Evolutionary conservation across 1,284 basidiomycete species (phyloP).

Genomic region (Serendipita sp.): DNA sequence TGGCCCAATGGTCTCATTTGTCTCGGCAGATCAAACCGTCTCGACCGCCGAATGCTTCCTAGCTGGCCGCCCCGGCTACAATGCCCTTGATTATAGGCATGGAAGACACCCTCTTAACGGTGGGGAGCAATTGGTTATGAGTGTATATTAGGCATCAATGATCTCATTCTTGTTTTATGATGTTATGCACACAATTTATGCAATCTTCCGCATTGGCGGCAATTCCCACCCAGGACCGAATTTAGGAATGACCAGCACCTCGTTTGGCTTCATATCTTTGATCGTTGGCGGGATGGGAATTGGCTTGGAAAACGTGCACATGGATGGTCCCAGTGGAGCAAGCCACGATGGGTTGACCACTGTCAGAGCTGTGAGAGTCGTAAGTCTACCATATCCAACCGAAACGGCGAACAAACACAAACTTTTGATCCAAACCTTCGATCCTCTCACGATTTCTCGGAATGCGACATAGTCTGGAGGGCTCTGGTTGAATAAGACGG

Average conservation of each 20-base stretch:
- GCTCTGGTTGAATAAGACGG: constrained; percentile 49
- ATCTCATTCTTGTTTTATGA: too few species aligned
- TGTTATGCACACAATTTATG: neutral
- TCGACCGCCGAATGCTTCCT: neutral
- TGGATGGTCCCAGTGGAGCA: constrained; percentile 56
- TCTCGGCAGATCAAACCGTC: neutral
- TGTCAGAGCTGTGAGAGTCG: constrained; percentile 45
- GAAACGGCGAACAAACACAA: constrained; percentile 13
- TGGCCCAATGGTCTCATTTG: neutral
- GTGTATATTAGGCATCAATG: too few species aligned
- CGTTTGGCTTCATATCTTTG: constrained; percentile 25
- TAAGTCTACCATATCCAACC: constrained; percentile 5
- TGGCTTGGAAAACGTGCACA: constrained; percentile 86
- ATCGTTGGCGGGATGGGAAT: constrained; percentile 41
- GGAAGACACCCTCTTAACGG: too few species aligned
- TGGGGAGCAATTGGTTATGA: too few species aligned
- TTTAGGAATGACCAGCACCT: constrained; percentile 59
- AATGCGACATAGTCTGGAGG: constrained; percentile 86
- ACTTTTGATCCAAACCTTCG: constrained; percentile 74
- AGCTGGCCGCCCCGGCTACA: too few species aligned
- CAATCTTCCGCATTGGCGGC: constrained; percentile 48
- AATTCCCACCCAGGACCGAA: constrained; percentile 80
- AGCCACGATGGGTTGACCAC: constrained; percentile 86
- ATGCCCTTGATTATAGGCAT: too few species aligned
- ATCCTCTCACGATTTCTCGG: constrained; percentile 66